Evolutionary conservation across 371 early-diverging fungal genomes (phyloP).

Genomic region (Circinella minor): DNA sequence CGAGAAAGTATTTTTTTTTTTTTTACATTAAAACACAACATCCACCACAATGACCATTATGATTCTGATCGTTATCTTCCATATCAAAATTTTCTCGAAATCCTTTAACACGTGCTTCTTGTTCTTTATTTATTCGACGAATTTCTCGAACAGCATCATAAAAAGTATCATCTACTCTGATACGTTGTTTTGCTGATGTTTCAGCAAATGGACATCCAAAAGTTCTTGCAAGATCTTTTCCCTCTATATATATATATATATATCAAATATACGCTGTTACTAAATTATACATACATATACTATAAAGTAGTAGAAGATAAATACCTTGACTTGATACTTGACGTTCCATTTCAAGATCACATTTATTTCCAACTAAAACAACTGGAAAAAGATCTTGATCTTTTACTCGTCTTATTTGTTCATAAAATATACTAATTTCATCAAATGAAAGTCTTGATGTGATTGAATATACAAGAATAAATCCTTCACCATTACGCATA

Average conservation of each 20-base stretch:
- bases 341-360: slow-evolving; percentile 81
- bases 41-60: slow-evolving; percentile 20
- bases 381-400: slow-evolving; percentile 82
- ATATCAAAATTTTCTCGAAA: slow-evolving; percentile 20
- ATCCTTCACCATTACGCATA: slow-evolving; percentile 73
- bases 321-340: slow-evolving; percentile 59
- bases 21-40: slow-evolving; percentile 29
- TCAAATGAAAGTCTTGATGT: slow-evolving; percentile 68
- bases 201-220: slow-evolving; percentile 86
- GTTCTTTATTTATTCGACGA: slow-evolving; percentile 72
- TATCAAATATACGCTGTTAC: too few species aligned
- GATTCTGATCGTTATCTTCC: slow-evolving; percentile 9
- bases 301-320: too few species aligned
- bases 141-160: slow-evolving; percentile 87
- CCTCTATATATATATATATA: slow-evolving; percentile 56
- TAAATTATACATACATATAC: too few species aligned
- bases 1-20: background rate
- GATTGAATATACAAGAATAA: slow-evolving; percentile 61
- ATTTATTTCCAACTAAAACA: slow-evolving; percentile 89
- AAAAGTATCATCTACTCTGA: slow-evolving; percentile 93
- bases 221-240: slow-evolving; percentile 76
- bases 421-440: slow-evolving; percentile 66
- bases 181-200: slow-evolving; percentile 88
- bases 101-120: slow-evolving; percentile 29
- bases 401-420: slow-evolving; percentile 74